Base-by-base conservation (phyloP, 345 rosid species). In the Salix udensis region DNA sequence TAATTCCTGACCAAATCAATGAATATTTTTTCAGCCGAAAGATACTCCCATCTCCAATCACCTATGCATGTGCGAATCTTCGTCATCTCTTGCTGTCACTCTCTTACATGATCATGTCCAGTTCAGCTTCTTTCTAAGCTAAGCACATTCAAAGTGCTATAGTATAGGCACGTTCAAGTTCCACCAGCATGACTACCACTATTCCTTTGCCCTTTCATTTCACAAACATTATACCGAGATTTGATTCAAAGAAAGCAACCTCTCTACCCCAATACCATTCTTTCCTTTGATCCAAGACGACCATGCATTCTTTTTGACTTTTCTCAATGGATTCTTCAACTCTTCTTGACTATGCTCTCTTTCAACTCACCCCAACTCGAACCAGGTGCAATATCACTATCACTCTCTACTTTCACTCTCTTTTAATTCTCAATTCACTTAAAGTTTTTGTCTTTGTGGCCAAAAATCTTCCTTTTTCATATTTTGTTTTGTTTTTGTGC, bases 281-380 rank as follows among this genome's bases (percentile, higher is more conserved):
- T 34, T 16, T 34, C 68, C 28, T 16, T 58, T 62, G 46, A 65
- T 30, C 36, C 74, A 18, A 71, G 31, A 74, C 16, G 31, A 74
- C 16, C 39, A 70, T 65, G 82, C 44, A 76, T 48, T 31, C 69
- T 36, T 8, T 37, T 39, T n/a, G 62, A 37, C 71, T 68, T 37
- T 50, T 46, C 31, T 5, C 74, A 16, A 93, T 93, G 98, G 92
- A 88, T 64, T 85, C 91, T 7, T 46, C 85, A 64, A 73, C 86
- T 78, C 72, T 83, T 6, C 90, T 93, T 48, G 97, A 93, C 82
- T 85, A 84, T 61, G 97, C 97, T 71, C 81, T 93, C 83, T 88
- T 94, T 77, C 97, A 90, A 58, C 97, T 94, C 83, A 94, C 95
- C 62, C 98, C 97, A n/a, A 90, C 97, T 86, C 86, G 98, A 23